These are phyloP conservation scores for Candida chauliodis DNA, from an alignment of 805 yeast species.

Conservation along the genomic window DNA sequence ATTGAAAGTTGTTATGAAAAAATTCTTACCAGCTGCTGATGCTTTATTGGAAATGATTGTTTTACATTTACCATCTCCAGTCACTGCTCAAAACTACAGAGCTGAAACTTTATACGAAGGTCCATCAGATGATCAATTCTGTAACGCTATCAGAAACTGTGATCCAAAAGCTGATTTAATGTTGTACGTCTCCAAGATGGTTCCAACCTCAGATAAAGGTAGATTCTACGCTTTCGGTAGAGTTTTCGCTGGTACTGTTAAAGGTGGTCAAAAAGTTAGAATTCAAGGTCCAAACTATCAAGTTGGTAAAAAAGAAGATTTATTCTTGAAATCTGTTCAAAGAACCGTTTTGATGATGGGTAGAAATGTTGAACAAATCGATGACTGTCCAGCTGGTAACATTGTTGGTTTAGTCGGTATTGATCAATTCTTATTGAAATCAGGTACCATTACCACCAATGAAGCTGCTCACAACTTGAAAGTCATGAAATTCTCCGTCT, in stretches of 20 bases:
- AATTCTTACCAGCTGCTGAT: slow-evolving; percentile 99
- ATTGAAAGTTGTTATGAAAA: slow-evolving; percentile 97
- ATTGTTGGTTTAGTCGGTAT: slow-evolving; percentile 99
- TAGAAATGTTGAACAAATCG: slow-evolving; percentile 95
- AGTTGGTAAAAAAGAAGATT: slow-evolving; percentile 97
- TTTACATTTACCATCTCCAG: slow-evolving; percentile 98
- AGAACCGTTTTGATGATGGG: slow-evolving; percentile 99
- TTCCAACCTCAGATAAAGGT: slow-evolving; percentile 99
- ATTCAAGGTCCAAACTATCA: slow-evolving; percentile 99
- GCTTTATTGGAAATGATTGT: slow-evolving; percentile 98
- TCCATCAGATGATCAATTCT: slow-evolving; percentile 89
- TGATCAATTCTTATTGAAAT: slow-evolving; percentile 98
- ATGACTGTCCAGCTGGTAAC: slow-evolving; percentile 99
- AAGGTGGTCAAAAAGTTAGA: slow-evolving; percentile 98
- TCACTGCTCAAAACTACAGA: slow-evolving; percentile 98
- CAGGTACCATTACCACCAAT: slow-evolving; percentile 97
- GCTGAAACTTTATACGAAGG: slow-evolving; percentile 99
- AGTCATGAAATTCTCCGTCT: slow-evolving; percentile 99
- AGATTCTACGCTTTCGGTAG: slow-evolving; percentile 99
- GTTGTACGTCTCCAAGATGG: slow-evolving; percentile 99
- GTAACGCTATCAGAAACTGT: slow-evolving; percentile 94
- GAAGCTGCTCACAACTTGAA: slow-evolving; percentile 98
- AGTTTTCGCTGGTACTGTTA: slow-evolving; percentile 99
- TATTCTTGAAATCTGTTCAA: slow-evolving; percentile 95
- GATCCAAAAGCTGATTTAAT: slow-evolving; percentile 97